Evolutionary conservation across 345 rosid genomes (phyloP), one percentile per base, ranked within the genome.

Genomic region (Citrus hindsii): DNA sequence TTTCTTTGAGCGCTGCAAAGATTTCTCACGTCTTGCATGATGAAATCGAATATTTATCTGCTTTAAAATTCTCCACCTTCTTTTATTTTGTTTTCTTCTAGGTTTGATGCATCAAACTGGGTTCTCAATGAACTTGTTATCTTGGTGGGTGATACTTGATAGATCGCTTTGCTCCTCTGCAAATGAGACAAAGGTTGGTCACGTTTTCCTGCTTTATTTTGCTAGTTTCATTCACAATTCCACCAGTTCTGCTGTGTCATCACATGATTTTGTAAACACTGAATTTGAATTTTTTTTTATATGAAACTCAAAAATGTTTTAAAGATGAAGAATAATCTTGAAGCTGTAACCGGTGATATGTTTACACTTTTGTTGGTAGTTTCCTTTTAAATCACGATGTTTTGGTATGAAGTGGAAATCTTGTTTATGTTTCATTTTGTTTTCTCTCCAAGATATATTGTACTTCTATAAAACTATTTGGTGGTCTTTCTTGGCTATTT

Each of bases 171-270:
- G 60, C 72, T 67, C 69, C 24, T 67, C 65, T 38, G 25, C 70
- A 60, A 42, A 65, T 67, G 82, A 62, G 58, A 66, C 40, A 28
- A 80, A 84, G 88, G 87, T 86, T 71, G 73, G 82, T 78, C 79
- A 21, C 38, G 80, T 74, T 74, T 76, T 77, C 71, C 25, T 46
- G n/a, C 51, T 61, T 64, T 69, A 16, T 61, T 71, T 76, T 69
- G 58, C 30, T 75, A 35, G 35, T 25, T 28, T 9, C 42, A 37
- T 55, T n/a, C 32, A 59, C 21, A 24, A 40, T 42, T 37, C 2
- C 32, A 69, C 46, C 35, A 3, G 9, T 21, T 60, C 55, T 40
- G 37, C 69, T 62, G 7, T 62, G 9, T 24, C n/a, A 12, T 58
- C 33, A n/a, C 6, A 32, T 33, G 32, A 16, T 16, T 65, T 33